Base-by-base conservation (phyloP, 176 grass and related monocot species). In the Secale cereale region DNA sequence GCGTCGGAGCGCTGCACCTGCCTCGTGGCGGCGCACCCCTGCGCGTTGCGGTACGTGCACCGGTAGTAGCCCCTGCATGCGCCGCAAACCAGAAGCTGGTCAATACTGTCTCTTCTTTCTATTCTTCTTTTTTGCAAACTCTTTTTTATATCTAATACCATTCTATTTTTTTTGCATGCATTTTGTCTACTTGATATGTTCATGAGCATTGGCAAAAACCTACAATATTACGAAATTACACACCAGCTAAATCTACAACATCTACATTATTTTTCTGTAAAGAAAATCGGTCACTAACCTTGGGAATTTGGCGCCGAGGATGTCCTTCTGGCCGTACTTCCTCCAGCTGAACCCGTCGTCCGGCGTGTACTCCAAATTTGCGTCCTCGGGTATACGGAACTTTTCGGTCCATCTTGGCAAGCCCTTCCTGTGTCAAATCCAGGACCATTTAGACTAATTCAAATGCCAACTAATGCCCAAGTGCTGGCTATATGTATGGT, bases 301-400 rank as follows among this genome's bases (percentile, higher is more conserved):
- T 27, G 92, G 95, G 36, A 81, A 83, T 81, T 87, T 95, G 60
- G 96, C 91, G 65, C 93, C 93, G 39, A 98, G 96, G 78, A 98
- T 98, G 65, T 95, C 93, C 75, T 98, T 98, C 72, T 98, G 96
- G 3, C 96, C 96, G 88, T 98, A 98, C 85, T 98, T 98, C 85
- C 96, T 90, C 96, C 96, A 98, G 85, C 93, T 88, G 70, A 94
- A 80, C 37, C 91, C 91, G 45, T 98, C 95, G 11, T 98, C 92
- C 5, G 88, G 84, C 0, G 73, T 77, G 40, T 52, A 68, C 8
- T 86, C 78, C 48, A 85, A 29, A 26, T 16, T 90, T 10, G 81
- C 82, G 7, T 81, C 52, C 1, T 57, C 74, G 31, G 85, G 45
- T 2, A 88, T 80, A 2, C 76, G 61, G 31, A 91, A 26, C 69